Evolutionary conservation across 108 stramenopile genomes (phyloP), one percentile per base, ranked within the genome.

Genomic region (Thalassiosira profunda): DNA sequence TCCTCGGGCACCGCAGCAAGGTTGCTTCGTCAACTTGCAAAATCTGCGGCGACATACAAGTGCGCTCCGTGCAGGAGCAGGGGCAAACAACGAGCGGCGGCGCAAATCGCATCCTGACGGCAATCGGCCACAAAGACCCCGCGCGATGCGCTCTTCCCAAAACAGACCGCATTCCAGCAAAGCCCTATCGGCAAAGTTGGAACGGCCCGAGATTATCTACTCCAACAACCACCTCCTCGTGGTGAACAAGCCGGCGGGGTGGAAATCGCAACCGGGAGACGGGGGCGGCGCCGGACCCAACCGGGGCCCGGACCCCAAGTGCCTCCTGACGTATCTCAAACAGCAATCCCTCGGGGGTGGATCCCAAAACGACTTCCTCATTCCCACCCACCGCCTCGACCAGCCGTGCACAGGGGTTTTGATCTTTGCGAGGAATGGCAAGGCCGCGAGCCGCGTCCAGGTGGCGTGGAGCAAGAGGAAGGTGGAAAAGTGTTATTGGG

Each of bases 211-310:
- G 54, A 61, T 91, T 8, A 62, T 95, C 10, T 95, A 72, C 57
- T 72, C 84, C 21, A 86, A 89, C 84, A 86, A 92, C 70, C 93
- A 95, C 65, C 49, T 95, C 11, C 70, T 95, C 12, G 90, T 81
- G 14, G 86, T 92, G 10, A 86, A 91, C 64, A 95, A 95, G 67
- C 89, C 91, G n/a, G 74, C 91, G 2, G 93, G 93, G 52, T 95
- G 90, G 90, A 89, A 86, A 54, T 82, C 85, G 28, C 80, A 90
- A 38, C 93, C 93, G 10, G 85, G 81, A 14, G 63, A 86, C 37
- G 61, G 52, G 36, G 49, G 23, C 9, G 70, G 66, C 11, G 34
- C 10, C 28, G 54, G 18, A 21, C 28, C 35, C 45, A 44, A 41
- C 34, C 66, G 20, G 37, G n/a, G 43, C 5, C 2, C 17, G 5